Evolutionary conservation across 306 rosid genomes (phyloP).

Genomic region (Spatholobus suberectus): DNA sequence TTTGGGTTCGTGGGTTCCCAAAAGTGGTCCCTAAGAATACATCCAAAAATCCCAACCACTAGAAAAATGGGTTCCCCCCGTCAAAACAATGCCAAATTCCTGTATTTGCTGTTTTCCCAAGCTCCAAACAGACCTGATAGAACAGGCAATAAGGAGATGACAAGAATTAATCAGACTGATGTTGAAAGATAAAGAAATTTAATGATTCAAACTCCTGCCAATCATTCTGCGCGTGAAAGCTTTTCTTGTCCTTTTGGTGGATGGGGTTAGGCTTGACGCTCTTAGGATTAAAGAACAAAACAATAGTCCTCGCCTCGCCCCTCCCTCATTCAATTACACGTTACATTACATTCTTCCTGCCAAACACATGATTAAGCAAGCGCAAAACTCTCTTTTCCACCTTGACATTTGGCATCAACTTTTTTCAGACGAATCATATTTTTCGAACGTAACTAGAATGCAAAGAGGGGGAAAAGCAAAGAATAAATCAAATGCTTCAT

Average conservation of each 20-base stretch:
- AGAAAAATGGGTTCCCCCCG: slow-evolving; percentile 38
- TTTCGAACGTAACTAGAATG: neutral
- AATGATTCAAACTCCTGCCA: slow-evolving; percentile 63
- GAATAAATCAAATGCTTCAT: slow-evolving; percentile 28
- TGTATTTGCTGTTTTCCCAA: slow-evolving; percentile 61
- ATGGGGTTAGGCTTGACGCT: slow-evolving; percentile 15
- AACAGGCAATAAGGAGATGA: slow-evolving; percentile 56
- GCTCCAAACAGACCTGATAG: slow-evolving; percentile 49
- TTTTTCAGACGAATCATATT: slow-evolving; percentile 39
- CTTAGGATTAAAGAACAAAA: neutral
- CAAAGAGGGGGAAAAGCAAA: neutral
- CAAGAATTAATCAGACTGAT: slow-evolving; percentile 70
- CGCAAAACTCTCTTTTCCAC: neutral
- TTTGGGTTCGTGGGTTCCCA: slow-evolving; percentile 32
- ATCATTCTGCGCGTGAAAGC: slow-evolving; percentile 55
- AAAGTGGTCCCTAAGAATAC: slow-evolving; percentile 63
- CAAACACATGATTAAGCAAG: slow-evolving; percentile 9
- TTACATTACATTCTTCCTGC: neutral
- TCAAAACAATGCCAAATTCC: slow-evolving; percentile 59
- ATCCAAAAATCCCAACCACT: slow-evolving; percentile 77
- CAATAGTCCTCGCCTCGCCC: slow-evolving; percentile 16
- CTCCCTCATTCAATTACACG: neutral
- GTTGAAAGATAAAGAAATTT: slow-evolving; percentile 62
- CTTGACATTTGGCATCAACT: slow-evolving; percentile 20
- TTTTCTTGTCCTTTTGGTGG: slow-evolving; percentile 50